Evolutionary conservation across 2,329 filamentous ascomycete genomes (phyloP), one percentile per base, ranked within the genome.

Genomic region (Hypoxylon rubiginosum): DNA sequence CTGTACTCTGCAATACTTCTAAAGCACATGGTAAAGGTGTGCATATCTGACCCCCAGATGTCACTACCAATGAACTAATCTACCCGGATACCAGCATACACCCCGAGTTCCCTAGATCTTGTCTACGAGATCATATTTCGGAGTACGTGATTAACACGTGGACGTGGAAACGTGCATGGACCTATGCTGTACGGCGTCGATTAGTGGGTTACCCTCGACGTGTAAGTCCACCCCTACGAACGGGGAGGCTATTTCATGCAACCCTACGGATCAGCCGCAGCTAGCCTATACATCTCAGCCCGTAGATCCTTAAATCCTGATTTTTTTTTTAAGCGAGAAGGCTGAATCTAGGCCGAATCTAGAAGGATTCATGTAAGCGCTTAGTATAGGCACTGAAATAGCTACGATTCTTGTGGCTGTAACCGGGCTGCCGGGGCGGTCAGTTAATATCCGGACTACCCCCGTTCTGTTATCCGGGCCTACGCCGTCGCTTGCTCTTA

Each of bases 361-460:
- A 17, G n/a, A 43, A 43, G 34, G 39, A 43, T 43, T 9, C 15
- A 17, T 8, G 39, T 43, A n/a, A 43, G 39, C 6, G 39, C 39
- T 43, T 43, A 43, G 39, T 43, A 43, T 19, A 10, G 13, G 39
- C 39, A 43, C 39, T 8, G 17, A 43, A 43, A 43, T 43, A 19
- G n/a, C 15, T 19, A 43, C 39, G n/a, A 43, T 43, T 43, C 9
- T 43, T 9, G 39, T 43, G n/a, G 39, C 17, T 43, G 39, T 17
- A 43, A 19, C 3, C 4, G 17, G 39, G n/a, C n/a, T n/a, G n/a
- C n/a, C n/a, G n/a, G n/a, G n/a, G n/a, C n/a, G n/a, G n/a, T n/a
- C n/a, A n/a, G n/a, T 43, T 17, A 43, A 43, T 43, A 43, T 43
- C 39, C 39, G 39, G 39, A 43, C 39, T 43, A 43, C 39, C 39